A percentile compares a stretch with the other conserved stretches of the same genome.
phyloP scores from a whole-genome alignment of 768 basidiomycete species.

The Panellus pusillus region DNA sequence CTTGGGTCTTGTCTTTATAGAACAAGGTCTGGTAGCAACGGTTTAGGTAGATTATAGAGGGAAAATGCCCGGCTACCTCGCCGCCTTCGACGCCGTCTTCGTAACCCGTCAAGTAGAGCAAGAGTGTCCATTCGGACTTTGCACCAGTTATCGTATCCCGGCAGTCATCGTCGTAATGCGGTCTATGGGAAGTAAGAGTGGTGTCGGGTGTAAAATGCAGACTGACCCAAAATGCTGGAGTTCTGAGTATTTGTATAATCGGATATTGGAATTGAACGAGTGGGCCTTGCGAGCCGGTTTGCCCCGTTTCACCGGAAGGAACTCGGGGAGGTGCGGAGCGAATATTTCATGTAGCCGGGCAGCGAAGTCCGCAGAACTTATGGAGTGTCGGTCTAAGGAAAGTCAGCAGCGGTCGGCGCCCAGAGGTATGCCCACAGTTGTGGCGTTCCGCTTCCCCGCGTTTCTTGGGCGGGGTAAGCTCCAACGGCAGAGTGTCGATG shows the following conservation, averaged over 20 bases:
- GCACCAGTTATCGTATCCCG: conserved; percentile 57
- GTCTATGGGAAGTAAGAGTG: conserved; percentile 27
- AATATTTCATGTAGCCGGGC: conserved; percentile 48
- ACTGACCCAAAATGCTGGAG: conserved; percentile 64
- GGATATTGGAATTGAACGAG: conserved; percentile 72
- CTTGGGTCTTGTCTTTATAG: conserved; percentile 53
- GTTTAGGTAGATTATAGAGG: background rate
- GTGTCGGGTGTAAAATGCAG: background rate
- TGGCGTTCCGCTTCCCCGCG: conserved; percentile 70
- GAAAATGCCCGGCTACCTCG: conserved; percentile 40
- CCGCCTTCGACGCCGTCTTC: conserved; percentile 77
- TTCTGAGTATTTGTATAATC: conserved; percentile 67
- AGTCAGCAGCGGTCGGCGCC: background rate
- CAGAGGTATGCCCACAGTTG: conserved; percentile 49
- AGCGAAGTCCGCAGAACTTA: conserved; percentile 61
- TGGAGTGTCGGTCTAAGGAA: conserved; percentile 57
- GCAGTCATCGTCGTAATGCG: conserved; percentile 76
- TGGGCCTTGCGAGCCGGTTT: conserved; percentile 39
- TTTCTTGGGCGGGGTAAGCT: conserved; percentile 71
- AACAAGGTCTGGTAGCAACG: conserved; percentile 57
- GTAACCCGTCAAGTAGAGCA: conserved; percentile 69
- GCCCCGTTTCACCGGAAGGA: conserved; percentile 39
- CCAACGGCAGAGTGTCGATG: conserved; percentile 58
- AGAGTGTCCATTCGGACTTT: conserved; percentile 75
- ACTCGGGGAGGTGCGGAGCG: conserved; percentile 57